phyloP scores from a whole-genome alignment of 768 basidiomycete species.

The Leucocoprinus birnbaumii region DNA sequence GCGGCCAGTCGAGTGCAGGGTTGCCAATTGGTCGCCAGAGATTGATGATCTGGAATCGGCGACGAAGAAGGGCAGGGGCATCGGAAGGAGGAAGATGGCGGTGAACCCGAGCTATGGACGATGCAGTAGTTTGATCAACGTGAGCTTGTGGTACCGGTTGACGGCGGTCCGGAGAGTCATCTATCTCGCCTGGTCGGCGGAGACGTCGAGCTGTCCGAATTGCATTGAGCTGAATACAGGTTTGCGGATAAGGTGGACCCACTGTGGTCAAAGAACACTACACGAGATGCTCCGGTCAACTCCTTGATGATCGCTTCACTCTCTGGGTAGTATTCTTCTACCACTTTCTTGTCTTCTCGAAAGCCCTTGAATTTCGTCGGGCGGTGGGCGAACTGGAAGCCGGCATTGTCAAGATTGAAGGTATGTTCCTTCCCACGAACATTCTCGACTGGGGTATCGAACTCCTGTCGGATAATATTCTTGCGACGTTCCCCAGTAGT shows the following conservation, averaged over 20 bases:
- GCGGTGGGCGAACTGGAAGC: constrained; percentile 43
- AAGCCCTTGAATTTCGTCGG: constrained; percentile 43
- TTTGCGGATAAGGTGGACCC: constrained; percentile 25
- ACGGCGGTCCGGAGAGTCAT: constrained; percentile 12
- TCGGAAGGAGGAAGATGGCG: constrained; percentile 35
- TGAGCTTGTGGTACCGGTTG: constrained; percentile 26
- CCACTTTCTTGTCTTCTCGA: constrained; percentile 46
- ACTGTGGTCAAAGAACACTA: constrained; percentile 65
- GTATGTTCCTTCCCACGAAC: constrained; percentile 46
- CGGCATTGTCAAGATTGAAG: constrained; percentile 44
- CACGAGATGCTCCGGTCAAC: constrained; percentile 55
- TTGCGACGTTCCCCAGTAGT: constrained; percentile 17
- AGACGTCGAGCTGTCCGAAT: constrained; percentile 14
- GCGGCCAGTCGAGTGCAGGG: constrained; percentile 35
- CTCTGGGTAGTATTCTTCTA: constrained; percentile 59
- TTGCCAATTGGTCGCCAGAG: constrained; percentile 42
- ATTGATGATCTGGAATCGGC: constrained; percentile 46
- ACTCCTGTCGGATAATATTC: constrained; percentile 18
- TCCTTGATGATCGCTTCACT: constrained; percentile 55
- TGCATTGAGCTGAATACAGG: neutral
- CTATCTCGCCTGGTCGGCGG: constrained; percentile 14
- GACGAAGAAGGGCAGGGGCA: constrained; percentile 28
- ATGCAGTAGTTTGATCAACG: constrained; percentile 35
- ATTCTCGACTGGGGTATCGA: constrained; percentile 45
- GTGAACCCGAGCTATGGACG: constrained; percentile 32